These are phyloP conservation scores for Saturnispora mendoncae DNA, from an alignment of 805 yeast species.

Conservation along the genomic window DNA sequence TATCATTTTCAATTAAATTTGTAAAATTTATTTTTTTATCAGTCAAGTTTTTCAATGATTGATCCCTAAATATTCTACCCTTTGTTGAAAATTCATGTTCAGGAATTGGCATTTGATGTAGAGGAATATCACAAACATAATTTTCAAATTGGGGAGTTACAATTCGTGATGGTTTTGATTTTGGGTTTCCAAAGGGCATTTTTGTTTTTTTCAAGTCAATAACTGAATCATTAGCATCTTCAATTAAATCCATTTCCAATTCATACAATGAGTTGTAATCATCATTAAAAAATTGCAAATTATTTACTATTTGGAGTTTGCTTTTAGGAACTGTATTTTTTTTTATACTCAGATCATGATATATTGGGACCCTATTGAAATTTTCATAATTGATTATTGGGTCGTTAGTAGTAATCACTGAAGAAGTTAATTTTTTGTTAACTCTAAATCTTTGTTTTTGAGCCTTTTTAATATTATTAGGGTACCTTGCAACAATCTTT, in stretches of 20 bases:
- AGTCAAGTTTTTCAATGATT: too few relatives aligned
- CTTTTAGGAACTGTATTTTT: too few relatives aligned
- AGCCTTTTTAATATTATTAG: not conserved
- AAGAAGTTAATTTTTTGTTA: not conserved
- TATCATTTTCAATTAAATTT: too few relatives aligned
- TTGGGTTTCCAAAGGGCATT: not conserved
- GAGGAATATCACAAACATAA: too few relatives aligned
- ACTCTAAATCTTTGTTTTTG: not conserved
- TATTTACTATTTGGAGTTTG: too few relatives aligned
- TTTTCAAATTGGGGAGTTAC: not conserved
- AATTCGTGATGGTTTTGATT: not conserved
- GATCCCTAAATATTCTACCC: too few relatives aligned
- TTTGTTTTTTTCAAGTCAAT: not conserved
- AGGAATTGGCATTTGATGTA: too few relatives aligned
- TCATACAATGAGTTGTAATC: not conserved
- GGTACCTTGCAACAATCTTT: conserved; percentile 2
- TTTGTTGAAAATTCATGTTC: too few relatives aligned
- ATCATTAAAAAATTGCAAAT: not conserved
- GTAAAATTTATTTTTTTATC: too few relatives aligned
- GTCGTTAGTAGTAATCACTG: too few relatives aligned
- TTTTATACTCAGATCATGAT: not conserved
- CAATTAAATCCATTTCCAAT: not conserved
- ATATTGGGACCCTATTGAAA: conserved; percentile 20
- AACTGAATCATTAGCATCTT: not conserved
- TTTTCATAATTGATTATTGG: conserved; percentile 21